phyloP scores from a whole-genome alignment of 192 early-diverging fungal genomes.

The Backusella liffmaniae region DNA sequence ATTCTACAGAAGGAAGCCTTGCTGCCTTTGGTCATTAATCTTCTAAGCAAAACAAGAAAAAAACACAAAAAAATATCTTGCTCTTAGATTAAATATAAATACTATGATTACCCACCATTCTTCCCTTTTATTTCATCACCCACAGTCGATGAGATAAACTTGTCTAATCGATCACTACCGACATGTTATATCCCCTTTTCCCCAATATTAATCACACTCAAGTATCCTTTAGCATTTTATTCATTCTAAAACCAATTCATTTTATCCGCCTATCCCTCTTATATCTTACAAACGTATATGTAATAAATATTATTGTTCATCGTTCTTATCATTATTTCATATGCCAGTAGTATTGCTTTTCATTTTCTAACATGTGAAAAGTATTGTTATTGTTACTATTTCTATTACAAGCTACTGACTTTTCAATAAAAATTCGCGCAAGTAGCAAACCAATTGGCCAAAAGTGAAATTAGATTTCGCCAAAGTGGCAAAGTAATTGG shows the following conservation, averaged over 20 bases:
- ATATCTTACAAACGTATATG: not conserved
- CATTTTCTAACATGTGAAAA: not conserved
- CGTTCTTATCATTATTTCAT: not conserved
- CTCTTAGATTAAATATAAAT: not conserved
- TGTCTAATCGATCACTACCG: not conserved
- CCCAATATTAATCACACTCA: not conserved
- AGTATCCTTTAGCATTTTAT: not conserved
- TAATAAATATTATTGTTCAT: not conserved
- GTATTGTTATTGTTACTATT: not conserved
- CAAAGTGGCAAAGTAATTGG: too few species aligned
- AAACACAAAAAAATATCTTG: not conserved
- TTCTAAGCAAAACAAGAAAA: not conserved
- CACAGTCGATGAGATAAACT: not conserved
- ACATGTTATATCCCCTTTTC: not conserved
- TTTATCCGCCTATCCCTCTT: not conserved
- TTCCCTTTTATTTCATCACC: not conserved
- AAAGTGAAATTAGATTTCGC: too few species aligned
- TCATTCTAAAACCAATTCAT: conserved; percentile 1
- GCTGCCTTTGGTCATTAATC: conserved; percentile 9
- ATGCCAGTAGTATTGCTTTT: not conserved
- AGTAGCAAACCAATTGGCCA: too few species aligned
- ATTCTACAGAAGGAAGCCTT: conserved; percentile 5
- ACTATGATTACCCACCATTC: not conserved
- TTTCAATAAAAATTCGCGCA: too few species aligned
- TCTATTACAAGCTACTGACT: too few species aligned